Percentiles rank a stretch among this genome's conserved stretches.
These are phyloP conservation scores for Globisporangium yorkense DNA, from an alignment of 352 stramenopile genomes.

Conservation along the genomic window DNA sequence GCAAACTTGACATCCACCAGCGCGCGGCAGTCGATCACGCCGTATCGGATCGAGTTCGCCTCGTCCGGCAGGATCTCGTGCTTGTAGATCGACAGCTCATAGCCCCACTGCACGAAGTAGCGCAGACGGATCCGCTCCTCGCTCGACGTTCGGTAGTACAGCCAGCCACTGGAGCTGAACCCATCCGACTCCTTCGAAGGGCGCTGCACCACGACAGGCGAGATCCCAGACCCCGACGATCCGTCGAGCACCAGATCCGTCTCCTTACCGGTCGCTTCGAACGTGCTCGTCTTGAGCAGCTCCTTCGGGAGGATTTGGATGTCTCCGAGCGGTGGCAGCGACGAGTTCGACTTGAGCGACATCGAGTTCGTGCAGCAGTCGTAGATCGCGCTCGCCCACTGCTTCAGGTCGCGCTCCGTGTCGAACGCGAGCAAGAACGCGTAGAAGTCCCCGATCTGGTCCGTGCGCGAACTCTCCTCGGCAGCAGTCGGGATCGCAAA, in stretches of 20 bases:
- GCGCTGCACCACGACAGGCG: conserved; percentile 7
- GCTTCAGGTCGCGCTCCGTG: conserved; percentile 54
- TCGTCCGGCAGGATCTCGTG: conserved; percentile 81
- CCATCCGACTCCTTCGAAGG: conserved; percentile 10
- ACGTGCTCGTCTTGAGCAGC: conserved; percentile 77
- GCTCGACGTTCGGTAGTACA: conserved; percentile 81
- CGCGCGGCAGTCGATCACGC: conserved; percentile 80
- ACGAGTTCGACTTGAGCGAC: conserved; percentile 66
- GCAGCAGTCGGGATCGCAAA: conserved; percentile 64
- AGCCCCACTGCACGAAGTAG: conserved; percentile 87
- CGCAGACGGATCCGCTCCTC: conserved; percentile 77
- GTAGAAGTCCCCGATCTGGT: conserved; percentile 77
- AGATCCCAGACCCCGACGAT: conserved; percentile 11
- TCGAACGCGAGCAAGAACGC: conserved; percentile 76
- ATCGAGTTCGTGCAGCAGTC: conserved; percentile 87
- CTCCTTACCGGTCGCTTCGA: conserved; percentile 49
- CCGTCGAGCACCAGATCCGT: conserved; percentile 23
- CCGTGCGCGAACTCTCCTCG: conserved; percentile 47
- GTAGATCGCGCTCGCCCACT: conserved; percentile 78
- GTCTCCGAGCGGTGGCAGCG: conserved; percentile 49
- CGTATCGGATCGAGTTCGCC: conserved; percentile 72
- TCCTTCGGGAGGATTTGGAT: conserved; percentile 83
- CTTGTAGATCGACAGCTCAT: conserved; percentile 88
- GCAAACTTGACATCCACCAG: conserved; percentile 79
- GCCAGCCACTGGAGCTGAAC: conserved; percentile 76